Base-by-base conservation (phyloP, 495 filamentous ascomycete genomes). In the Penicillium goetzii region DNA sequence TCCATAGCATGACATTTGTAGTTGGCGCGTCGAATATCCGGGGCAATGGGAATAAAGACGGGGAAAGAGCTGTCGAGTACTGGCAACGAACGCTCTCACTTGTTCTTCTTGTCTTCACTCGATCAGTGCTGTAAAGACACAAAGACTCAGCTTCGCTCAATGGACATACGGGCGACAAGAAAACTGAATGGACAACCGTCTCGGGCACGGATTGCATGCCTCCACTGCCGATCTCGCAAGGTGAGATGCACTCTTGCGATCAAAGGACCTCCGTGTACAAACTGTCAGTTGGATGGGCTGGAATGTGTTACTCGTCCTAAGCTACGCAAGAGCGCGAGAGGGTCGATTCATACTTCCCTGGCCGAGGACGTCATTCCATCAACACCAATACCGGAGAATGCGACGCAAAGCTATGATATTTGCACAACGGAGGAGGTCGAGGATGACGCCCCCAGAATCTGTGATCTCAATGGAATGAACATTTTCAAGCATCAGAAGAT, bases 281-380 rank as follows among this genome's bases (percentile, higher is more conserved):
- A 53, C 28, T 53, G 50, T 53, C 50, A 53, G n/a, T 33, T 53
- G 15, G 50, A 53, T 53, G 50, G 50, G 15, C 15, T 53, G 26
- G 26, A 53, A 2, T 53, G 50, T n/a, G 50, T 33, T 11, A 53
- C 50, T 33, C 26, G 50, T 30, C 50, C 50, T 28, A 53, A 53
- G 28, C 28, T 19, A 9, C 50, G 50, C 50, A 28, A 23, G 50
- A 17, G 28, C 14, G 5, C 15, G 21, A 14, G 23, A 26, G 49
- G 4, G 4, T 30, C 50, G 26, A 53, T 47, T 47, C 10, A 47
- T 25, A 5, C 50, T n/a, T 53, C 28, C 5, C 26, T n/a, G 28
- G 28, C 7, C 2, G 50, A 53, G 50, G n/a, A 53, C 9, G 50
- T 33, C 50, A 30, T 23, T 19, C n/a, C 26, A 30, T 33, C 50